A percentile compares a stretch with the other conserved stretches of the same genome.
phyloP scores from a whole-genome alignment of 768 basidiomycete genomes.

The Termitomyces sp. region DNA sequence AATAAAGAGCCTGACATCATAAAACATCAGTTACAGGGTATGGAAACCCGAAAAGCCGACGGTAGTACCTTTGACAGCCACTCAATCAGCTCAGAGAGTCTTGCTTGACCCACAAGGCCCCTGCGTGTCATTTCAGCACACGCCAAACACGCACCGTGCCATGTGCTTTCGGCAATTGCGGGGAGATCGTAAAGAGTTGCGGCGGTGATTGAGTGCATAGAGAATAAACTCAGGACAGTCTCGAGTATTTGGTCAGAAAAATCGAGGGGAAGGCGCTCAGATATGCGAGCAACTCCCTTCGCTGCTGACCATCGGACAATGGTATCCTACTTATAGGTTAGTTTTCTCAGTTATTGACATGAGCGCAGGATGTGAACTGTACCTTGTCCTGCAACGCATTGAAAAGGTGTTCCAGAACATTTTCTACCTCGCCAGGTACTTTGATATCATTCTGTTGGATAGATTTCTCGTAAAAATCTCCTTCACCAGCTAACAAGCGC shows the following conservation, averaged over 20 bases:
- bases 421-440: constrained; percentile 77
- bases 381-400: constrained; percentile 80
- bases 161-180: constrained; percentile 77
- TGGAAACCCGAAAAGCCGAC: constrained; percentile 1
- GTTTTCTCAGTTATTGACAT: constrained; percentile 1
- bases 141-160: constrained; percentile 94
- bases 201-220: constrained; percentile 64
- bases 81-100: constrained; percentile 60
- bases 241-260: constrained; percentile 81
- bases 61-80: constrained; percentile 75
- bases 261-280: constrained; percentile 72
- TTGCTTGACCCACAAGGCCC: constrained; percentile 57
- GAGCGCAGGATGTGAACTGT: constrained; percentile 4
- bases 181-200: constrained; percentile 69
- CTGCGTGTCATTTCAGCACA: constrained; percentile 91
- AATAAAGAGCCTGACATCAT: constrained; percentile 70
- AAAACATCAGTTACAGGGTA: background rate
- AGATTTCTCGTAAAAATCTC: constrained; percentile 11
- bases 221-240: constrained; percentile 72
- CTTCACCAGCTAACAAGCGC: constrained; percentile 25
- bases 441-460: constrained; percentile 45
- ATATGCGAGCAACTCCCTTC: constrained; percentile 84
- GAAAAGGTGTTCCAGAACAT: constrained; percentile 69
- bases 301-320: constrained; percentile 93
- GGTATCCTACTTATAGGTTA: constrained; percentile 62